Conservation (phyloP, 495 filamentous ascomycete genomes). For the Lasiosphaeria miniovina region DNA sequence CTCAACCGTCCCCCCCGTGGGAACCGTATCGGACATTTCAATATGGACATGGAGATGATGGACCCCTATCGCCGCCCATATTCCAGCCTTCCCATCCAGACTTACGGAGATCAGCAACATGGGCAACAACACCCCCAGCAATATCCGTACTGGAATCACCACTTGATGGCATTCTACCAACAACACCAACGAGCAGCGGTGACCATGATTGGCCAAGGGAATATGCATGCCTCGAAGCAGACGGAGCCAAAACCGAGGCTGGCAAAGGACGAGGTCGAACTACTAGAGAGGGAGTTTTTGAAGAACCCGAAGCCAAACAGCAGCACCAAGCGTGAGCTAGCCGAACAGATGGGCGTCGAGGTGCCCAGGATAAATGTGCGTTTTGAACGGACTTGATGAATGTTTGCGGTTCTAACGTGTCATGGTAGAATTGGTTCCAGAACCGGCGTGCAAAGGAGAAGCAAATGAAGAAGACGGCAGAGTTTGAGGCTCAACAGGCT, state of each 20-base stretch:
- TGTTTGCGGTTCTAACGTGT: conserved; percentile 28
- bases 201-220: conserved; percentile 32
- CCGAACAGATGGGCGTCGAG: conserved; percentile 68
- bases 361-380: conserved; percentile 73
- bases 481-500: conserved; percentile 56
- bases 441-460: conserved; percentile 83
- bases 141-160: conserved; percentile 29
- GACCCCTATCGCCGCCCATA: conserved; percentile 28
- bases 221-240: conserved; percentile 34
- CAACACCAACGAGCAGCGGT: conserved; percentile 26
- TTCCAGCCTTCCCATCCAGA: conserved; percentile 17
- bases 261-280: conserved; percentile 78
- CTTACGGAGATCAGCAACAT: conserved; percentile 16
- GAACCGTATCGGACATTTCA: conserved; percentile 1
- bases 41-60: conserved; percentile 32
- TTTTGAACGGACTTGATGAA: conserved; percentile 18
- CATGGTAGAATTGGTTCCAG: conserved; percentile 77
- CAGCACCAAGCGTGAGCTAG: conserved; percentile 69
- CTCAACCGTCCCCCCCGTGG: not conserved
- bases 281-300: conserved; percentile 70
- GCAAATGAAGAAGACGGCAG: conserved; percentile 69
- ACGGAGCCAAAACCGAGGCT: conserved; percentile 63
- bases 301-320: conserved; percentile 76
- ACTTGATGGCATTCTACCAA: conserved; percentile 29
- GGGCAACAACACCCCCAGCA: conserved; percentile 22